Conservation (phyloP, 192 early-diverging fungal genomes). For the Coemansia sp. region DNA sequence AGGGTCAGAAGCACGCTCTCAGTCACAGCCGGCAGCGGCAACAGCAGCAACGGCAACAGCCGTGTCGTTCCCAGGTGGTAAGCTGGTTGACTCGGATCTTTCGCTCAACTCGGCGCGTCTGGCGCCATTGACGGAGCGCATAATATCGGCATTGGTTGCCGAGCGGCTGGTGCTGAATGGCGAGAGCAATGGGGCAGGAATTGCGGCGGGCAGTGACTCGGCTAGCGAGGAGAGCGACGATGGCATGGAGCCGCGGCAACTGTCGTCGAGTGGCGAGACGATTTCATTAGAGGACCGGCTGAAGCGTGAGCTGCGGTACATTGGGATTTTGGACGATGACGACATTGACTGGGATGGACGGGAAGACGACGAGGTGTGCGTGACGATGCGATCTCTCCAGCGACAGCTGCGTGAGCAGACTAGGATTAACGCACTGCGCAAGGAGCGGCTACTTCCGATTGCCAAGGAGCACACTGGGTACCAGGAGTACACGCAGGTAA, state of each 20-base stretch:
- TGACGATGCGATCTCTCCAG: conserved; percentile 65
- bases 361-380: conserved; percentile 74
- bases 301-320: conserved; percentile 74
- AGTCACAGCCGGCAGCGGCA: background rate
- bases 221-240: conserved; percentile 20
- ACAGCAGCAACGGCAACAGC: no score
- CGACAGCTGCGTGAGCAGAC: conserved; percentile 69
- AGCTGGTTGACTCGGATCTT: conserved; percentile 54
- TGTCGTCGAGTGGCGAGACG: conserved; percentile 51
- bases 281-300: conserved; percentile 77
- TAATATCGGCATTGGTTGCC: conserved; percentile 64
- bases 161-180: conserved; percentile 57
- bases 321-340: conserved; percentile 78
- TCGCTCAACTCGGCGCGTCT: conserved; percentile 61
- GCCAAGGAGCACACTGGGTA: conserved; percentile 69
- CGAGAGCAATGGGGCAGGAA: background rate
- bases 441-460: conserved; percentile 54
- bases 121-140: conserved; percentile 76
- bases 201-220: conserved; percentile 3
- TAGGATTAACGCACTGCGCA: conserved; percentile 64
- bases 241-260: conserved; percentile 9
- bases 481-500: conserved; percentile 83
- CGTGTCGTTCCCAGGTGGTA: background rate
- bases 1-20: conserved; percentile 5
- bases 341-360: conserved; percentile 69